Percentiles rank a stretch among this genome's conserved stretches.
Evolutionary conservation across 176 grass and related monocot genomes (phyloP).

Genomic region (Elaeis guineensis): DNA sequence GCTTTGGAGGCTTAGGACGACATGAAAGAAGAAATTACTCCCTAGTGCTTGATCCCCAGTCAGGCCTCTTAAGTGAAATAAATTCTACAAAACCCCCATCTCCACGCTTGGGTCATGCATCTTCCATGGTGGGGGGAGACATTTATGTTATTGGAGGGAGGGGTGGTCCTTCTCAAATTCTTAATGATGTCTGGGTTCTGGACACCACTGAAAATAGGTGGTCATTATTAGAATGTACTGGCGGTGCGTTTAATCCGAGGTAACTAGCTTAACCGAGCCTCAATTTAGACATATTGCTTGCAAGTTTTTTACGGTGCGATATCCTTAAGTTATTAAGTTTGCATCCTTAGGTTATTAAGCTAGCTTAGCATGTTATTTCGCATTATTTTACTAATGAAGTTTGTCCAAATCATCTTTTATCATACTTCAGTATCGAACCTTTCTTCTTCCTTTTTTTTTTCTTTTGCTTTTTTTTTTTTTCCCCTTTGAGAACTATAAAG

Average conservation of each 20-base stretch:
- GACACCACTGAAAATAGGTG: slow-evolving; percentile 43
- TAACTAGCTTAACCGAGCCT: slow-evolving; percentile 8
- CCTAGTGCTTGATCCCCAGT: slow-evolving; percentile 51
- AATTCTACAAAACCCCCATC: slow-evolving; percentile 38
- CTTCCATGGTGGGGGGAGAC: slow-evolving; percentile 34
- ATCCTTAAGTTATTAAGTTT: no score
- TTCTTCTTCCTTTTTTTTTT: no score
- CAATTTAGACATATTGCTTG: no score
- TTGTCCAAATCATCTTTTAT: no score
- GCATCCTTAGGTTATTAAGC: no score
- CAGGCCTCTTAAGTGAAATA: slow-evolving; percentile 50
- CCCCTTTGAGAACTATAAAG: no score
- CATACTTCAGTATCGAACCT: no score
- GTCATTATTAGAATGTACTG: slow-evolving; percentile 46
- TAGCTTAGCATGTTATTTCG: no score
- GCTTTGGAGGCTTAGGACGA: slow-evolving; percentile 83
- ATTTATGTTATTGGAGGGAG: slow-evolving; percentile 89
- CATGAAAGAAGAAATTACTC: slow-evolving; percentile 70
- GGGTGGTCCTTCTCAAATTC: slow-evolving; percentile 67
- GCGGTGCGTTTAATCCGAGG: slow-evolving; percentile 57
- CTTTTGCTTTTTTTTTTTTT: no score
- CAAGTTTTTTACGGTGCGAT: no score
- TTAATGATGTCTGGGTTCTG: slow-evolving; percentile 82
- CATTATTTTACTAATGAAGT: no score
- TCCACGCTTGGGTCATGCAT: slow-evolving; percentile 77